Percentiles rank a stretch among this genome's conserved stretches.
Conservation (phyloP, 2,329 filamentous ascomycete genomes). For the Didymella glomerata region DNA sequence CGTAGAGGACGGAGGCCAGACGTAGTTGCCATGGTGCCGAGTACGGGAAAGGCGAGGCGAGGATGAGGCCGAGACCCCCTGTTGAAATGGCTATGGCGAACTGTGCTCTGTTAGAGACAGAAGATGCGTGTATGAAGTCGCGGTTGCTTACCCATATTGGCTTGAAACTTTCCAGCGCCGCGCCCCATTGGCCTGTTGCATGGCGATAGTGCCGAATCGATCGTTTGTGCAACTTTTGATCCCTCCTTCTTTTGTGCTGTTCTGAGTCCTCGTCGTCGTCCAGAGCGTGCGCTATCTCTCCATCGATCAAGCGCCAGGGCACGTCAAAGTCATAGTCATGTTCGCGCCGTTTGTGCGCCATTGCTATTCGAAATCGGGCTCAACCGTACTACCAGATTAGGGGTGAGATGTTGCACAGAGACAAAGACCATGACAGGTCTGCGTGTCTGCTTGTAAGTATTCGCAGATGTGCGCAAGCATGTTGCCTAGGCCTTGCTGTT, state of each 20-base stretch:
- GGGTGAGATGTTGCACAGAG: background rate
- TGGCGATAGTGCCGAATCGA: constrained; percentile 18
- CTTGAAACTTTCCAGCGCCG: constrained; percentile 15
- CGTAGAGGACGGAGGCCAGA: constrained; percentile 14
- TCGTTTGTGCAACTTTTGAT: background rate
- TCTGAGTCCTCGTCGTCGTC: constrained; percentile 13
- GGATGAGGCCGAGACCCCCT: constrained; percentile 14
- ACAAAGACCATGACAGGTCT: background rate
- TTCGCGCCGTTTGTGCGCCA: constrained; percentile 16
- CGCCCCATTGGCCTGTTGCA: constrained; percentile 17
- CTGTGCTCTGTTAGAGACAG: background rate
- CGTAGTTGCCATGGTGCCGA: constrained; percentile 16
- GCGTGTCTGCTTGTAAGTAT: background rate
- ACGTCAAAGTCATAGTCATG: constrained; percentile 18
- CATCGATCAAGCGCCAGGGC: constrained; percentile 12
- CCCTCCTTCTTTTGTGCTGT: constrained; percentile 19
- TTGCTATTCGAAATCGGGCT: background rate
- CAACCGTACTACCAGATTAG: background rate
- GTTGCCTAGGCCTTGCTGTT: constrained; percentile 1
- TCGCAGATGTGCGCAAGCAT: background rate
- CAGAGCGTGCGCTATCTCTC: constrained; percentile 2
- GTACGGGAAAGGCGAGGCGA: constrained; percentile 15
- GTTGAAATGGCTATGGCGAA: constrained; percentile 17
- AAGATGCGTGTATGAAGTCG: background rate
- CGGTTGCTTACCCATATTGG: constrained; percentile 11